Conservation (phyloP, 1,139 yeast genomes). For the Geotrichum reessii region DNA sequence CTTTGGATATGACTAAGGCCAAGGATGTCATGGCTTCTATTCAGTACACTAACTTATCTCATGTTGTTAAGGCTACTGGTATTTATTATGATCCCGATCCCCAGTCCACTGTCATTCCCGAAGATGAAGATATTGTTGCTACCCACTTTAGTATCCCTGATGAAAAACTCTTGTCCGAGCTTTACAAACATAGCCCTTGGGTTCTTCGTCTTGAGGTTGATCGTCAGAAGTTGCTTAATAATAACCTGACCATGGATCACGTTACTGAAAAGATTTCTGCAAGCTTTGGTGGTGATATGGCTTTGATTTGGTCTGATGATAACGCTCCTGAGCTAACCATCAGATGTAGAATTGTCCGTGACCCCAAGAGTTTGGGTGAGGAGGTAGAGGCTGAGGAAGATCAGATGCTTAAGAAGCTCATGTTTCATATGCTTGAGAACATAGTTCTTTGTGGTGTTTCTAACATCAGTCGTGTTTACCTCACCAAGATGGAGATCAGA, state of each 20-base stretch:
- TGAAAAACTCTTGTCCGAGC: conserved; percentile 89
- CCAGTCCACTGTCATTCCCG: conserved; percentile 88
- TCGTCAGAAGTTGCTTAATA: conserved; percentile 98
- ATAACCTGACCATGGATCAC: conserved; percentile 95
- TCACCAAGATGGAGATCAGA: conserved; percentile 85
- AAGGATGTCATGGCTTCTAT: conserved; percentile 94
- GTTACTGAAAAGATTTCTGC: conserved; percentile 94
- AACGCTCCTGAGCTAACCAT: conserved; percentile 94
- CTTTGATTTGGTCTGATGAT: conserved; percentile 98
- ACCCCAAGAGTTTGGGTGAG: conserved; percentile 87
- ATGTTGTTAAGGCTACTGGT: conserved; percentile 96
- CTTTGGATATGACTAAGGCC: conserved; percentile 86
- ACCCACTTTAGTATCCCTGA: conserved; percentile 97
- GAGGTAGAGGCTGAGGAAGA: conserved; percentile 97
- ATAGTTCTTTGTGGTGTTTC: conserved; percentile 94
- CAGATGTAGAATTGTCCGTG: conserved; percentile 98
- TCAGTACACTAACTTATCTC: conserved; percentile 90
- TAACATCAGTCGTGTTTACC: conserved; percentile 84
- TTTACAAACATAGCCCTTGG: conserved; percentile 97
- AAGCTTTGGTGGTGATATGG: conserved; percentile 89
- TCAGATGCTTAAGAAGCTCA: conserved; percentile 90
- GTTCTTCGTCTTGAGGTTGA: conserved; percentile 90
- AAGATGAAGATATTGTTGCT: conserved; percentile 94
- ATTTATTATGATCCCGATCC: conserved; percentile 98
- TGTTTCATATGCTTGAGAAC: conserved; percentile 92